Evolutionary conservation across 441 rosid genomes (phyloP).

Genomic region (Arabidopsis hybrid): DNA sequence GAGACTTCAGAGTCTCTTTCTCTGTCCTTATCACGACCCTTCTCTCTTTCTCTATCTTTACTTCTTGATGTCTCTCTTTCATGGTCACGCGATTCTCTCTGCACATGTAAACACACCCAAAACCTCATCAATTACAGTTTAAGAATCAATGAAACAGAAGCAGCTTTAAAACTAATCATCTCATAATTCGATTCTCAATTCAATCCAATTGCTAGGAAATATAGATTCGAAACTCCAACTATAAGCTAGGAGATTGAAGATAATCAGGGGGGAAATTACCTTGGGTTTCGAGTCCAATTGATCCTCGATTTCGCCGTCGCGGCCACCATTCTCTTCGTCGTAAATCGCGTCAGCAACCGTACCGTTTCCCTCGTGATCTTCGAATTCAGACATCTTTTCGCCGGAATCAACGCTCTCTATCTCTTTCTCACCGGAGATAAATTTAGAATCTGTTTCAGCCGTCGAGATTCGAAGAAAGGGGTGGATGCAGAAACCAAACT

Average conservation of each 20-base stretch:
- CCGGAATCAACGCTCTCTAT: not conserved
- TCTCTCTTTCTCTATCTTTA: constrained; percentile 64
- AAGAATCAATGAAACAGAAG: not conserved
- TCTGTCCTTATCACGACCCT: constrained; percentile 63
- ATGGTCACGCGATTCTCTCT: constrained; percentile 72
- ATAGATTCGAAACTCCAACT: not conserved
- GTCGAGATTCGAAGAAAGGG: constrained; percentile 26
- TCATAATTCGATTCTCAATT: not conserved
- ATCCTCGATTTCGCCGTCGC: constrained; percentile 63
- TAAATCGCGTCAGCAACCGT: constrained; percentile 56
- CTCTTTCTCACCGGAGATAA: constrained; percentile 20
- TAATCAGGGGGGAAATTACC: constrained; percentile 45
- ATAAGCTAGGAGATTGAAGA: not conserved
- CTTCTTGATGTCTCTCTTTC: constrained; percentile 69
- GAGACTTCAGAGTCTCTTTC: constrained; percentile 51
- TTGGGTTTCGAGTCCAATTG: constrained; percentile 66
- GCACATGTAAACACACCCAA: constrained; percentile 25
- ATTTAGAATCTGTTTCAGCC: constrained; percentile 17
- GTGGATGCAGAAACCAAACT: not conserved
- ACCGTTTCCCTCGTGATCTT: constrained; percentile 75
- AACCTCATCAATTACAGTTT: not conserved
- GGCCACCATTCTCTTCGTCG: constrained; percentile 53
- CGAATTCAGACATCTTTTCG: constrained; percentile 67
- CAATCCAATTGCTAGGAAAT: not conserved
- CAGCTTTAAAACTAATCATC: not conserved